Conservation (phyloP, 75 land plant species). For the Sequoia sempervirens region DNA sequence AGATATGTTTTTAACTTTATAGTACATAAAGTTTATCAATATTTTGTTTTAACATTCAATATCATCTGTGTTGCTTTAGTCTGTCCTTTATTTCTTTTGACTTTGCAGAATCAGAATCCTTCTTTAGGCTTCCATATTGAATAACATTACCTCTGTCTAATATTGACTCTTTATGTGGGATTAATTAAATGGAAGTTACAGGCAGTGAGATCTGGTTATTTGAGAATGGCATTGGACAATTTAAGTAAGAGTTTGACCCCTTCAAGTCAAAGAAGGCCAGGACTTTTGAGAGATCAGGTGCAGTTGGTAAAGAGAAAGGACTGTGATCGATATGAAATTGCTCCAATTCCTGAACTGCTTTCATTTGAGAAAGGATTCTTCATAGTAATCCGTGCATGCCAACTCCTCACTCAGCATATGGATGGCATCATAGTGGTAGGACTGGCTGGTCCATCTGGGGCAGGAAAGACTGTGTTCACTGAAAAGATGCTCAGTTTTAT, state of each 20-base stretch:
- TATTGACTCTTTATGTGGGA: neutral
- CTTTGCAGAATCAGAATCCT: neutral
- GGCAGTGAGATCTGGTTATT: neutral
- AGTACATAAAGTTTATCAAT: neutral
- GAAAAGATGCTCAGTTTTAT: slow-evolving; percentile 81
- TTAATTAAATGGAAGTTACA: neutral
- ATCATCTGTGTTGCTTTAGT: neutral
- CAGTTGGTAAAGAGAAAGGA: slow-evolving; percentile 68
- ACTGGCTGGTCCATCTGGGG: slow-evolving; percentile 87
- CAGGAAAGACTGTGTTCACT: slow-evolving; percentile 88
- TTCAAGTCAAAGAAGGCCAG: slow-evolving; percentile 24
- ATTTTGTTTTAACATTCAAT: neutral
- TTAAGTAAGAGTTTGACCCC: slow-evolving; percentile 7
- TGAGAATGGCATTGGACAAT: slow-evolving; percentile 11
- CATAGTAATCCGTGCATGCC: slow-evolving; percentile 80
- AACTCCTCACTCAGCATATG: slow-evolving; percentile 73
- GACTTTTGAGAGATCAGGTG: slow-evolving; percentile 80
- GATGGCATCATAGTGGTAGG: slow-evolving; percentile 77
- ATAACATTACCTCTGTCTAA: neutral
- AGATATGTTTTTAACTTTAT: neutral
- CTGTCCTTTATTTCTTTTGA: neutral
- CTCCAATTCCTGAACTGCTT: slow-evolving; percentile 60
- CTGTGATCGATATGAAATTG: slow-evolving; percentile 73
- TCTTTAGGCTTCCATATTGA: neutral
- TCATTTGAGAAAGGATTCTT: slow-evolving; percentile 94